Conservation (phyloP, 768 basidiomycete genomes). For the Russula dissimulans region DNA sequence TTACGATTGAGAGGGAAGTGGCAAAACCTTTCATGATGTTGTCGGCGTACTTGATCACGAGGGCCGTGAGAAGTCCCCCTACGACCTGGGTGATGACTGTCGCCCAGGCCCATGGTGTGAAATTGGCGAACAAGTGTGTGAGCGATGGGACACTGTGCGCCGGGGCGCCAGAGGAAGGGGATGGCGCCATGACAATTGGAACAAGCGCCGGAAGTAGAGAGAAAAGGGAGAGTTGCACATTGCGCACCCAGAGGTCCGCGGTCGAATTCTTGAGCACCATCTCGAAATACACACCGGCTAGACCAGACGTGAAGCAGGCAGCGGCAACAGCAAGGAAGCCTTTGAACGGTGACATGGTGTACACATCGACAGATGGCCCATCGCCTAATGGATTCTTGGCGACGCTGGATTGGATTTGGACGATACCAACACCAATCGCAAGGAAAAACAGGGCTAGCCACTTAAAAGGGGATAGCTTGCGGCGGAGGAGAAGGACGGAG, state of each 20-base stretch:
- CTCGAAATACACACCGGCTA: constrained; percentile 97
- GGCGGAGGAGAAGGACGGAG: constrained; percentile 73
- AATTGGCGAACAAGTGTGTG: constrained; percentile 65
- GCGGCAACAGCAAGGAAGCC: constrained; percentile 86
- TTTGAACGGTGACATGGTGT: constrained; percentile 70
- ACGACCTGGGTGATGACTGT: constrained; percentile 83
- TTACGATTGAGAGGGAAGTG: constrained; percentile 86
- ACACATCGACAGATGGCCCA: constrained; percentile 19
- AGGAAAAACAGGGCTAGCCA: constrained; percentile 83
- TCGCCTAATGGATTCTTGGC: constrained; percentile 14
- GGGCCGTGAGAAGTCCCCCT: constrained; percentile 85
- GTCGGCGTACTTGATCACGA: constrained; percentile 92
- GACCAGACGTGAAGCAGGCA: constrained; percentile 91
- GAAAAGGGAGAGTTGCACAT: constrained; percentile 92
- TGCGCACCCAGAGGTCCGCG: constrained; percentile 91
- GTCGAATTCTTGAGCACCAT: constrained; percentile 91
- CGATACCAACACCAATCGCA: constrained; percentile 81
- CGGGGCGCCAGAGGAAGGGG: constrained; percentile 26
- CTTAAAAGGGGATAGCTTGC: constrained; percentile 60
- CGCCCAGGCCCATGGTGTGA: constrained; percentile 86
- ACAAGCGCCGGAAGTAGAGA: constrained; percentile 82
- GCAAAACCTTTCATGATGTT: constrained; percentile 94
- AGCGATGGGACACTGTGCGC: constrained; percentile 30
- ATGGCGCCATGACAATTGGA: constrained; percentile 52
- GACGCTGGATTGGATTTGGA: constrained; percentile 37